Evolutionary conservation across 2,329 filamentous ascomycete genomes (phyloP).

Genomic region (Mycosphaerella arachidis): DNA sequence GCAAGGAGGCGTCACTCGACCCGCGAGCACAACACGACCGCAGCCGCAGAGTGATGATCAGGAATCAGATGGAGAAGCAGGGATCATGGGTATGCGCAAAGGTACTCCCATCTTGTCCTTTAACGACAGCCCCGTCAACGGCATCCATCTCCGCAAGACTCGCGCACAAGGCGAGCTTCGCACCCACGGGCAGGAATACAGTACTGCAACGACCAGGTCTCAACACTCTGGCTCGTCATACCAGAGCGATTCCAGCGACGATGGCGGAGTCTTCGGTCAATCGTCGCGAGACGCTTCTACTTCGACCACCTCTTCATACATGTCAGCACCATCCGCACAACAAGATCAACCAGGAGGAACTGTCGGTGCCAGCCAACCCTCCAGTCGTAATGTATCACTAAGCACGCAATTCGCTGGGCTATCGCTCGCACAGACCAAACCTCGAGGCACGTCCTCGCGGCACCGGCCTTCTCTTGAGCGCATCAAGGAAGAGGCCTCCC

Average conservation of each 20-base stretch:
- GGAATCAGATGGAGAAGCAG: constrained; percentile 34
- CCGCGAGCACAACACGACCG: constrained; percentile 7
- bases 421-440: constrained; percentile 22
- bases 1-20: constrained; percentile 10
- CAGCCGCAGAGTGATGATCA: constrained; percentile 28
- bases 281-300: constrained; percentile 23
- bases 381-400: constrained; percentile 30
- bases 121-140: constrained; percentile 27
- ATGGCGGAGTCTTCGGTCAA: constrained; percentile 15
- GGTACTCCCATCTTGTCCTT: constrained; percentile 43
- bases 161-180: constrained; percentile 30
- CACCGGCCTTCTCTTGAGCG: constrained; percentile 30
- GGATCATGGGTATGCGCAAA: constrained; percentile 38
- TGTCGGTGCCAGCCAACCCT: constrained; percentile 22
- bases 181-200: constrained; percentile 13
- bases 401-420: constrained; percentile 27
- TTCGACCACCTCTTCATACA: constrained; percentile 16
- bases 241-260: constrained; percentile 18
- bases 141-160: constrained; percentile 30
- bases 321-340: constrained; percentile 13
- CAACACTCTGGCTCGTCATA: constrained; percentile 27
- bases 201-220: constrained; percentile 21
- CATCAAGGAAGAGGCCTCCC: constrained; percentile 30
- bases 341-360: constrained; percentile 21
- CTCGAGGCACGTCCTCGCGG: constrained; percentile 13